Evolutionary conservation across 163 green algal genomes (phyloP), one percentile per base, ranked within the genome.

Genomic region (Botryococcus braunii): DNA sequence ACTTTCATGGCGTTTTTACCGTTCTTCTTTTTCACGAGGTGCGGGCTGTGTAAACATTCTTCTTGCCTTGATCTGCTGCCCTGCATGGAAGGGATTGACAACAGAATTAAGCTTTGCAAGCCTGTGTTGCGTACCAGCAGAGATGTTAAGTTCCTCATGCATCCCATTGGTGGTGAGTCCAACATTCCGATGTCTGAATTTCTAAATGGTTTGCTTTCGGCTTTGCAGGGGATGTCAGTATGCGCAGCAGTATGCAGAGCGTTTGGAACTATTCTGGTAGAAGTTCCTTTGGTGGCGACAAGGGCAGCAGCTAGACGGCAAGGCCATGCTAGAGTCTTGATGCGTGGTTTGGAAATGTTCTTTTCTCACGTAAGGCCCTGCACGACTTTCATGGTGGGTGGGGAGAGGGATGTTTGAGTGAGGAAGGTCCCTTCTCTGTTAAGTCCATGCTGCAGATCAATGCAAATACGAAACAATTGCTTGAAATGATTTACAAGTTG

Each of bases 221-320:
- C 13, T 29, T 34, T 50, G 48, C 67, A 79, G 70, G 74, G 74
- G 59, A 83, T 78, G 59, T 69, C 79, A 6, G 89, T 95, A 43
- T 83, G 81, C 7, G 86, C 86, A 0, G 90, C 82, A 13, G 76
- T 91, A 41, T 62, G 88, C 5, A 86, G 92, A 8, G 83, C 95
- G 47, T 94, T 97, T 77, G 92, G 92, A 4, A 48, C 65, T 0
- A 73, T 83, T 58, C 65, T 95, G 64, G 92, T 87, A 7, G 91
- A 97, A 83, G 73, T 97, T 71, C 90, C 92, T 27, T 82, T 97
- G 11, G 85, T 97, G 7, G 92, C 91, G 7, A 88, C 81, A 31
- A 70, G 70, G 23, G 60, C 61, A 29, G 60, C 71, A 11, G 68
- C 71, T 5, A 66, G 80, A 59, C 62, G 82, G 29, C 68, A 82